These are phyloP conservation scores for Hydrangea macrophylla DNA, from an alignment of 148 eudicot species.

Conservation along the genomic window DNA sequence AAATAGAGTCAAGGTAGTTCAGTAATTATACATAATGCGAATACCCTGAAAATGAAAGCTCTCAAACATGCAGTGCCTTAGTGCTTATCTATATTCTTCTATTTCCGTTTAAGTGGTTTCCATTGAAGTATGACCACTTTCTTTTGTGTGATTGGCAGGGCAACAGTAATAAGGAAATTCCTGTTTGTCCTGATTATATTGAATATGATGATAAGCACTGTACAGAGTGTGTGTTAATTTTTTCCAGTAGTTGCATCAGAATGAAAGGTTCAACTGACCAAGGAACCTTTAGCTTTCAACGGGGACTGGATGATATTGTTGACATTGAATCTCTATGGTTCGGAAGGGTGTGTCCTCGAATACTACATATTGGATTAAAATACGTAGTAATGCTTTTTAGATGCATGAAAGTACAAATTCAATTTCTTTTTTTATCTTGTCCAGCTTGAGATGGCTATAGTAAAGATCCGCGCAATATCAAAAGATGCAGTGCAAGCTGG, in stretches of 20 bases:
- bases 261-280: constrained; percentile 33
- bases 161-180: constrained; percentile 20
- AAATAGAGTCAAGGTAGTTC: too few species aligned
- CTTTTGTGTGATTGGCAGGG: constrained; percentile 40
- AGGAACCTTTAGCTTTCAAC: constrained; percentile 26
- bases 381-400: not conserved
- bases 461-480: constrained; percentile 36
- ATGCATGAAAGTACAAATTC: not conserved
- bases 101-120: not conserved
- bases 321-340: constrained; percentile 44
- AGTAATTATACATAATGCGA: too few species aligned
- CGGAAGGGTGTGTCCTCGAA: constrained; percentile 37
- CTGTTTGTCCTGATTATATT: constrained; percentile 49
- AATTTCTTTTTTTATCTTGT: constrained; percentile 20
- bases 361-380: not conserved
- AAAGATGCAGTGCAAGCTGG: constrained; percentile 29
- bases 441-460: constrained; percentile 43
- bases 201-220: constrained; percentile 33
- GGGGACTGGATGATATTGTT: constrained; percentile 53
- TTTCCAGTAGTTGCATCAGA: constrained; percentile 40
- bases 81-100: too few species aligned
- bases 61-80: too few species aligned
- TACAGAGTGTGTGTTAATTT: constrained; percentile 42
- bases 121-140: not conserved
- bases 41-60: too few species aligned